Evolutionary conservation across 2,329 filamentous ascomycete species (phyloP).

Genomic region (Venturia aucupariae): DNA sequence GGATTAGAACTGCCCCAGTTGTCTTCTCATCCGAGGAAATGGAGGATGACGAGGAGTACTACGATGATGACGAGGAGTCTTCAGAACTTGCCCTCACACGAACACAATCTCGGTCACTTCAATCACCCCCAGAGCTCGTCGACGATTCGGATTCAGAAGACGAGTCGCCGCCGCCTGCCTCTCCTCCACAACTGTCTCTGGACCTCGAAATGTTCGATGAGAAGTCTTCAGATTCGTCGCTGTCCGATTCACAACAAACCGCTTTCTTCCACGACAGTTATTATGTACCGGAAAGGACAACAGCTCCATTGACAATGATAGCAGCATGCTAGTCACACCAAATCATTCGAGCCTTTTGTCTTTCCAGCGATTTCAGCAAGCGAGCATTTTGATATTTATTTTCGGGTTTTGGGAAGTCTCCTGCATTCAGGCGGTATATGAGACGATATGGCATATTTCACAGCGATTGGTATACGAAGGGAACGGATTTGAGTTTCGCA

Average conservation of each 20-base stretch:
- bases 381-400: neutral
- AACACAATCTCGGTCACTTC: slow-evolving; percentile 26
- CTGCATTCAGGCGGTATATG: neutral
- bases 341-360: slow-evolving; percentile 9
- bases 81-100: slow-evolving; percentile 38
- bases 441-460: neutral
- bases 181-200: slow-evolving; percentile 35
- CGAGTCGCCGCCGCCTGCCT: slow-evolving; percentile 37
- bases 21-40: slow-evolving; percentile 36
- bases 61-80: slow-evolving; percentile 39
- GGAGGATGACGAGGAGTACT: slow-evolving; percentile 34
- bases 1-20: slow-evolving; percentile 32
- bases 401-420: neutral
- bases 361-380: slow-evolving; percentile 14
- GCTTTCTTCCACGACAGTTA: slow-evolving; percentile 30
- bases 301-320: slow-evolving; percentile 32
- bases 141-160: slow-evolving; percentile 42
- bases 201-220: slow-evolving; percentile 37
- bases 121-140: slow-evolving; percentile 41
- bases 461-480: neutral
- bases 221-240: slow-evolving; percentile 29
- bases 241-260: slow-evolving; percentile 23
- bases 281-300: slow-evolving; percentile 32
- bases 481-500: neutral
- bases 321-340: slow-evolving; percentile 25